Percentiles rank a stretch among this genome's conserved stretches.
Evolutionary conservation across 1,139 yeast genomes (phyloP).

Genomic region (Geotrichum citri-aurantii): DNA sequence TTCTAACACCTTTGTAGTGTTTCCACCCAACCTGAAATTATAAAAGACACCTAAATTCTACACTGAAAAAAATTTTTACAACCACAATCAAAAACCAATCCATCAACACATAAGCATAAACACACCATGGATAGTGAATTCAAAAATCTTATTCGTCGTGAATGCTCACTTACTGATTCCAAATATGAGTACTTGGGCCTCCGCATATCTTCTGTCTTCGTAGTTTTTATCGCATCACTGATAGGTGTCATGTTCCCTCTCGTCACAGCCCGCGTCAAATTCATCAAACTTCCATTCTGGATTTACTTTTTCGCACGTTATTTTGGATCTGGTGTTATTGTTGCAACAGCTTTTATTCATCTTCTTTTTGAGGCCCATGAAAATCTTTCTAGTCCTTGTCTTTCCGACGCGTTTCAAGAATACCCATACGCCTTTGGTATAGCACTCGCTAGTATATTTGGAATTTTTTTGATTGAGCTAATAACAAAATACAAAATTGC

Average conservation of each 20-base stretch:
- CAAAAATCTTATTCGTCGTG: too few relatives aligned
- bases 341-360: constrained; percentile 75
- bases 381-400: constrained; percentile 10
- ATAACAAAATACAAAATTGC: constrained; percentile 5
- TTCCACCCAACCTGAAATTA: too few relatives aligned
- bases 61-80: too few relatives aligned
- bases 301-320: constrained; percentile 61
- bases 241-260: constrained; percentile 45
- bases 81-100: too few relatives aligned
- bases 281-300: constrained; percentile 44
- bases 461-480: constrained; percentile 9
- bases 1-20: too few relatives aligned
- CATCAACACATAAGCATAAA: too few relatives aligned
- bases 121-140: too few relatives aligned
- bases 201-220: constrained; percentile 68
- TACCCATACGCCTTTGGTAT: constrained; percentile 15
- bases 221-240: constrained; percentile 52
- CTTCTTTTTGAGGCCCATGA: constrained; percentile 40
- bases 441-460: constrained; percentile 8
- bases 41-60: too few relatives aligned
- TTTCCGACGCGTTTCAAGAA: constrained; percentile 11
- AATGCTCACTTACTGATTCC: too few relatives aligned
- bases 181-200: constrained; percentile 47
- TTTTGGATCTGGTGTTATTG: constrained; percentile 74
- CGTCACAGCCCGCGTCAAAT: constrained; percentile 24